A percentile compares a stretch with the other conserved stretches of the same genome.
These are phyloP conservation scores for Ogataea nakhonphanomensis DNA, from an alignment of 805 yeast species.

Conservation along the genomic window DNA sequence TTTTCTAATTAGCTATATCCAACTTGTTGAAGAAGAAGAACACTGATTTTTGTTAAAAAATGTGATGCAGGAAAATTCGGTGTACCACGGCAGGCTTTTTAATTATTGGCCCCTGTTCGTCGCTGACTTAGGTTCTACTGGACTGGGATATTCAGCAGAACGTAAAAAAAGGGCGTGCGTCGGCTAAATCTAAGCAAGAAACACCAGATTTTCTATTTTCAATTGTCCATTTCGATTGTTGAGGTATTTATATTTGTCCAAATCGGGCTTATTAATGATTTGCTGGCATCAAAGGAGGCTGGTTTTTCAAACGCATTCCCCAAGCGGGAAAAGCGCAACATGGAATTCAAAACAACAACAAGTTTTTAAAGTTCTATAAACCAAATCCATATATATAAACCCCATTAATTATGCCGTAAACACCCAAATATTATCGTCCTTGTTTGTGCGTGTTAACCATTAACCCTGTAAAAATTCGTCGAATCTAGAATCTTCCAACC, in stretches of 20 bases:
- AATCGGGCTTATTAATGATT: neutral
- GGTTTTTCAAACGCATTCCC: constrained; percentile 1
- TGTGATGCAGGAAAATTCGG: constrained; percentile 10
- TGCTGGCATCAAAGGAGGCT: constrained; percentile 3
- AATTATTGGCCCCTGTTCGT: constrained; percentile 7
- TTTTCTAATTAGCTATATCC: constrained; percentile 19
- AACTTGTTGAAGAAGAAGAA: constrained; percentile 7
- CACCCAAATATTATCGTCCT: neutral
- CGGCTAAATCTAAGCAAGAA: constrained; percentile 3
- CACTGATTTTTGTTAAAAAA: constrained; percentile 8
- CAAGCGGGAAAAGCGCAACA: constrained; percentile 5
- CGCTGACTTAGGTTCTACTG: too few relatives aligned
- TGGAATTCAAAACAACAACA: neutral
- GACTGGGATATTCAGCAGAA: too few relatives aligned
- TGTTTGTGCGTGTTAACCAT: neutral
- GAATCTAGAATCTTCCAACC: constrained; percentile 80
- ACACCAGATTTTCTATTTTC: neutral
- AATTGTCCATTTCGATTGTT: constrained; percentile 7
- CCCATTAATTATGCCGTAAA: neutral
- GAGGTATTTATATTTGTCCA: constrained; percentile 3
- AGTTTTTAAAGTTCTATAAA: neutral
- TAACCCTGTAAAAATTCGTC: constrained; percentile 19
- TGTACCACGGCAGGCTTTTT: neutral
- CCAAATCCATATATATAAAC: neutral
- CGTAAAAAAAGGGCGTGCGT: constrained; percentile 1